A percentile compares a stretch with the other conserved stretches of the same genome.
Evolutionary conservation across 2,329 filamentous ascomycete species (phyloP).

Genomic region (Talaromyces sp.): DNA sequence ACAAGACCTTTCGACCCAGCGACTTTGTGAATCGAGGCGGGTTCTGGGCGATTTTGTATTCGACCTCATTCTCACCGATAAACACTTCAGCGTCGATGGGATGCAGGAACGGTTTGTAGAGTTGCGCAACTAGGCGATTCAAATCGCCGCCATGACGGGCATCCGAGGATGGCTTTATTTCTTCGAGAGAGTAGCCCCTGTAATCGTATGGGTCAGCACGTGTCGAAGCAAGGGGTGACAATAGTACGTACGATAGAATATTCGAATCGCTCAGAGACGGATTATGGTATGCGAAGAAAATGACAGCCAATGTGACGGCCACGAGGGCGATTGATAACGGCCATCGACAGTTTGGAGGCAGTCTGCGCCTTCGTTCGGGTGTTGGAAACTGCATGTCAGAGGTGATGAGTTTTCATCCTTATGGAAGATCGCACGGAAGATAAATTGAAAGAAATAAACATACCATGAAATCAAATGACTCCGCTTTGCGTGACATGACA

Average conservation of each 20-base stretch:
- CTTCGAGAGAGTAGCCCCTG: conserved; percentile 10
- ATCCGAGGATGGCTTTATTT: conserved; percentile 11
- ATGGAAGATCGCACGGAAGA: neutral
- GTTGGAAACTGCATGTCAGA: conserved; percentile 10
- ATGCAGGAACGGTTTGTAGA: conserved; percentile 17
- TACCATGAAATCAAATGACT: conserved; percentile 13
- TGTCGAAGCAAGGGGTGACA: conserved; percentile 4
- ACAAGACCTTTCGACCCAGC: conserved; percentile 12
- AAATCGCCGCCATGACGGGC: conserved; percentile 7
- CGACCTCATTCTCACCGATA: conserved; percentile 12
- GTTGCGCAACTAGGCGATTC: conserved; percentile 11
- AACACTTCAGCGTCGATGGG: conserved; percentile 14
- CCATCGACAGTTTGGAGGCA: conserved; percentile 17
- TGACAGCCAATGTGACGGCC: conserved; percentile 3
- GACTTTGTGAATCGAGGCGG: conserved; percentile 15
- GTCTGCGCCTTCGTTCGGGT: conserved; percentile 15
- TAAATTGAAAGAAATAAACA: neutral
- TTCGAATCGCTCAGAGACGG: conserved; percentile 9
- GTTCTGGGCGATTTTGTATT: conserved; percentile 13
- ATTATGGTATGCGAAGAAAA: conserved; percentile 16
- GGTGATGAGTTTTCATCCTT: neutral
- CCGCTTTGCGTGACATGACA: conserved; percentile 15
- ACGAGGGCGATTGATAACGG: conserved; percentile 9
- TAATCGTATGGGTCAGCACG: neutral
- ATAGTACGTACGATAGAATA: conserved; percentile 11